Conservation (phyloP, 768 basidiomycete species). For the Boletellus ananas region DNA sequence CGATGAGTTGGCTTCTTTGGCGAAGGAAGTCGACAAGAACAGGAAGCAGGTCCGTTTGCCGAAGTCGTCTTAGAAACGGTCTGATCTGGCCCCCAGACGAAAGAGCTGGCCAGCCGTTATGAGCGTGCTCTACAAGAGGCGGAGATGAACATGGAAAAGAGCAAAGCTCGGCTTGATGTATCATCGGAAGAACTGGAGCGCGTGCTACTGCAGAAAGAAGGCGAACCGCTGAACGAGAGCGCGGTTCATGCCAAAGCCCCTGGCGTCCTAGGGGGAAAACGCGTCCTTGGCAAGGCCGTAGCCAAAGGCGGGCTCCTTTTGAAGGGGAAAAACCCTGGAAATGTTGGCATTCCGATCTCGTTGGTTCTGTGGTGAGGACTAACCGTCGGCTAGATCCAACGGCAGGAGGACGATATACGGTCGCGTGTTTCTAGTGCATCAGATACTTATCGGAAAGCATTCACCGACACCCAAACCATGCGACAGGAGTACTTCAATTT, state of each 20-base stretch:
- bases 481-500: constrained; percentile 98
- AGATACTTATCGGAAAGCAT: constrained; percentile 86
- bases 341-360: constrained; percentile 41
- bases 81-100: constrained; percentile 54
- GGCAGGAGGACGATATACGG: constrained; percentile 94
- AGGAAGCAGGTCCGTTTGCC: constrained; percentile 66
- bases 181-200: constrained; percentile 94
- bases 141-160: constrained; percentile 82
- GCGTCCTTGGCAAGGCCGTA: constrained; percentile 86
- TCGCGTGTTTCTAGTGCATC: constrained; percentile 79
- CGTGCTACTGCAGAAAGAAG: constrained; percentile 89
- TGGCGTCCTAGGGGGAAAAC: constrained; percentile 62
- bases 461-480: constrained; percentile 83
- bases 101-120: constrained; percentile 85
- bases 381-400: constrained; percentile 55
- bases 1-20: constrained; percentile 82
- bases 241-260: constrained; percentile 60
- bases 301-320: constrained; percentile 85
- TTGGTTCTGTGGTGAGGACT: constrained; percentile 3
- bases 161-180: constrained; percentile 79
- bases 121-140: constrained; percentile 88
- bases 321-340: constrained; percentile 90
- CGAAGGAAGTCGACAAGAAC: constrained; percentile 92
- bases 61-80: background rate
- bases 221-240: constrained; percentile 85